phyloP scores from a whole-genome alignment of 2,329 filamentous ascomycete species.

The Chalara sp. region DNA sequence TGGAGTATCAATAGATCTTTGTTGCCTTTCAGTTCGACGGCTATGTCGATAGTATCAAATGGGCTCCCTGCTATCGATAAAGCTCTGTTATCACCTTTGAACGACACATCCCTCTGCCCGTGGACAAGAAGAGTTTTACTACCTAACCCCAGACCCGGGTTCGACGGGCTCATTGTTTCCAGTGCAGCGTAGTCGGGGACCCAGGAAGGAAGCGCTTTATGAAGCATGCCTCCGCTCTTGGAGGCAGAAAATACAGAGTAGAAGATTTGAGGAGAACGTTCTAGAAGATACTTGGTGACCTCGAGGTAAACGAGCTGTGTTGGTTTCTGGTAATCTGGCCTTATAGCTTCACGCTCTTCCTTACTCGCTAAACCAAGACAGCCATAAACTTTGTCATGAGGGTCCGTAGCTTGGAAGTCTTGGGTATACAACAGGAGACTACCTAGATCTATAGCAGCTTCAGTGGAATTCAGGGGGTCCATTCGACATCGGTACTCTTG shows the following conservation, averaged over 20 bases:
- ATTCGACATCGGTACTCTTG: no score
- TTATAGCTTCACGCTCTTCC: background rate
- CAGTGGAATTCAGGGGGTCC: no score
- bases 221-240: background rate
- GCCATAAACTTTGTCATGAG: constrained; percentile 2
- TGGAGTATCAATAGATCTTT: background rate
- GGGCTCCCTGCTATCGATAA: background rate
- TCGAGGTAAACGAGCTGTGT: background rate
- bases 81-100: background rate
- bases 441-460: background rate
- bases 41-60: background rate
- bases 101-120: background rate
- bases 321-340: background rate
- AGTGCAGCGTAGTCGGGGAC: background rate
- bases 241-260: background rate
- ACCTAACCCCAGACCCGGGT: background rate
- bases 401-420: background rate
- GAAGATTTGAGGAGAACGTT: background rate
- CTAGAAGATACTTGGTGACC: background rate
- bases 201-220: background rate
- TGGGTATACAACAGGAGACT: background rate
- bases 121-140: background rate
- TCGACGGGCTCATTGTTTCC: background rate
- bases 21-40: background rate
- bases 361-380: background rate